These are phyloP conservation scores for Aspergillus quadricinctus DNA, from an alignment of 2,329 filamentous ascomycete species.

Conservation along the genomic window DNA sequence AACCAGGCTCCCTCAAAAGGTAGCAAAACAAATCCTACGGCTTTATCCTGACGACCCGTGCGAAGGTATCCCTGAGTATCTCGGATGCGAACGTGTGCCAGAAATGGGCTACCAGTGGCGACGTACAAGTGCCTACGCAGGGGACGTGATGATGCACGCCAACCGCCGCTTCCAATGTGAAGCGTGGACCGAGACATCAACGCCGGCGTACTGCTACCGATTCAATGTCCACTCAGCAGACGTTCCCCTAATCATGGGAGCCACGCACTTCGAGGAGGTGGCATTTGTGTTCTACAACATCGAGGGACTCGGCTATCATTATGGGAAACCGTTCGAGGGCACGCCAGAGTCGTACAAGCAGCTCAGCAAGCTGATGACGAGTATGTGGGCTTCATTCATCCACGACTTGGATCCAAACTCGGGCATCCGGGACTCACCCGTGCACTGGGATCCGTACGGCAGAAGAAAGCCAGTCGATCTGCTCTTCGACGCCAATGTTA, in stretches of 20 bases:
- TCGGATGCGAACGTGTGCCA: constrained; percentile 30
- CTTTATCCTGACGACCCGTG: constrained; percentile 52
- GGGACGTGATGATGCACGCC: constrained; percentile 55
- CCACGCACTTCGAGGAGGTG: constrained; percentile 55
- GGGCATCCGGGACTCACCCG: constrained; percentile 16
- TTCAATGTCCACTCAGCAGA: constrained; percentile 54
- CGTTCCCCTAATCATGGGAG: constrained; percentile 39
- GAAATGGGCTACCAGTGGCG: constrained; percentile 48
- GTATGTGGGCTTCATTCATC: constrained; percentile 52
- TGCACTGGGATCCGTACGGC: constrained; percentile 45
- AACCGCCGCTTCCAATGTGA: constrained; percentile 51
- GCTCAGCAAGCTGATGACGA: constrained; percentile 47
- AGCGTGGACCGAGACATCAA: constrained; percentile 45
- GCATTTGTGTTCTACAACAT: constrained; percentile 54
- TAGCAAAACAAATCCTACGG: constrained; percentile 41
- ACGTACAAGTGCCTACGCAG: constrained; percentile 51
- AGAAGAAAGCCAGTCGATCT: constrained; percentile 42
- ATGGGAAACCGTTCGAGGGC: constrained; percentile 33
- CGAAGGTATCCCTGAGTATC: constrained; percentile 46
- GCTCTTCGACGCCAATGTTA: constrained; percentile 49
- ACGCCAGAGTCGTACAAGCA: constrained; percentile 40
- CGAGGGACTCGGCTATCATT: constrained; percentile 44
- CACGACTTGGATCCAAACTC: constrained; percentile 44
- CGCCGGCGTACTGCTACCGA: constrained; percentile 57
- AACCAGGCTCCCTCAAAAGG: constrained; percentile 18